Base-by-base conservation (phyloP, 352 stramenopile species). In the Pythium vanterpoolii region DNA sequence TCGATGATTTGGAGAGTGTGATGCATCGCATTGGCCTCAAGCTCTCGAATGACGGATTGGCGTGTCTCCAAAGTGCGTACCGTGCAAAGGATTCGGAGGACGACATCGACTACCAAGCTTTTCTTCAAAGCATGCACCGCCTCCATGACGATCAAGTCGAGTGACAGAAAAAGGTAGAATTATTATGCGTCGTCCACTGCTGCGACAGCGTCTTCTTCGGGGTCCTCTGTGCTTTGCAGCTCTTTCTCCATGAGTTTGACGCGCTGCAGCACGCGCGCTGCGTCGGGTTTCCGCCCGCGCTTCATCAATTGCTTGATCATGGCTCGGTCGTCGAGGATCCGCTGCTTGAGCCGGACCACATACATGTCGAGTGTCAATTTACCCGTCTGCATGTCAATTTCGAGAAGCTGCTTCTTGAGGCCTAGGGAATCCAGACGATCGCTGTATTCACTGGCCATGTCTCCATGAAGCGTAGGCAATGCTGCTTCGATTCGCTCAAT, bases 221-320 rank as follows among this genome's bases (percentile, higher is more conserved):
- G n/a, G 0, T n/a, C 71, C 33, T 77, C 74, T 18, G 74, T 55
- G 4, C 75, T 74, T 55, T 81, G 68, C 0, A 91, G 33, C 59
- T 90, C 83, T 34, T 86, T 88, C 57, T 91, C 69, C 83, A 93
- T 93, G 45, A 86, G 64, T 42, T 90, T 90, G 14, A 93, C 66
- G 14, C 83, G 79, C 57, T 81, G 81, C 11, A 93, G 66, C 19
- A 90, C 81, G n/a, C 77, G 73, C 18, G 79, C 81, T 27, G 80
- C 83, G 64, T 90, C 83, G 18, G 68, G 69, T 28, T 76, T 76
- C 24, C 68, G 72, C 61, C 71, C 74, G 14, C 56, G 58, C 7
- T 68, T 62, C 50, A 87, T 58, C 42, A 92, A 57, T 4, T 68
- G 56, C 30, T 72, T 63, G 14, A 87, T 77, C 23, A 89, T 57